phyloP scores from a whole-genome alignment of 352 stramenopile genomes.

The Phytophthora pinifolia region DNA sequence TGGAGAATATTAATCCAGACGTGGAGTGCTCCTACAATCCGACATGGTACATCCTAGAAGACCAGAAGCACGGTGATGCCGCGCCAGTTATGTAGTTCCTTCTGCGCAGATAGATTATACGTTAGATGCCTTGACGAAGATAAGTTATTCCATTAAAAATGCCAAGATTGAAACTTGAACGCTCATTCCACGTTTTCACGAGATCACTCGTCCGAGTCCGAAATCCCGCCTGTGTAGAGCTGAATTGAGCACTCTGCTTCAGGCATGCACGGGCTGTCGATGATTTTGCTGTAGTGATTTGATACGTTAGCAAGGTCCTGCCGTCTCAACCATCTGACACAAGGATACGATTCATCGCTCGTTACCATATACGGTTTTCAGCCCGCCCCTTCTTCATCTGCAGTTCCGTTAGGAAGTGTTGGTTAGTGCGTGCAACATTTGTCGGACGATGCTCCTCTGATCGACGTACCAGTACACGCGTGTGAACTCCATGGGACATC shows the following conservation, averaged over 20 bases:
- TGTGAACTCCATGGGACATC: conserved; percentile 98
- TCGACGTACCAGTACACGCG: conserved; percentile 83
- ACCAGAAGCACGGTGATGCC: conserved; percentile 39
- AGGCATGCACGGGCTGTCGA: conserved; percentile 85
- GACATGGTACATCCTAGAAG: conserved; percentile 61
- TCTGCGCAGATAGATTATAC: conserved; percentile 41
- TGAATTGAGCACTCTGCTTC: conserved; percentile 84
- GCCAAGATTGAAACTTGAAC: too few species aligned
- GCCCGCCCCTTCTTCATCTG: conserved; percentile 92
- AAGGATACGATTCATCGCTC: not conserved
- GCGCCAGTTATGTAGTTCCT: conserved; percentile 48
- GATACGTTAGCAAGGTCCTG: not conserved
- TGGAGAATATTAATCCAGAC: conserved; percentile 74
- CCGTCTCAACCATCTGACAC: not conserved
- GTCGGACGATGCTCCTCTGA: not conserved
- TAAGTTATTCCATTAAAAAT: conserved; percentile 37
- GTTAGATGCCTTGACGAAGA: conserved; percentile 32
- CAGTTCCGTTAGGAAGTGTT: conserved; percentile 1
- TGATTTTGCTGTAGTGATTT: conserved; percentile 59
- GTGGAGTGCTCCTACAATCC: conserved; percentile 63
- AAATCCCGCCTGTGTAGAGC: conserved; percentile 62
- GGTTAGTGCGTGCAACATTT: conserved; percentile 3
- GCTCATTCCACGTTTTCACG: not conserved
- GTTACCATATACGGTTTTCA: conserved; percentile 87
- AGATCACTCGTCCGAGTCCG: conserved; percentile 56